Conservation (phyloP, 2,329 filamentous ascomycete species). For the Penicillium corylophilum region DNA sequence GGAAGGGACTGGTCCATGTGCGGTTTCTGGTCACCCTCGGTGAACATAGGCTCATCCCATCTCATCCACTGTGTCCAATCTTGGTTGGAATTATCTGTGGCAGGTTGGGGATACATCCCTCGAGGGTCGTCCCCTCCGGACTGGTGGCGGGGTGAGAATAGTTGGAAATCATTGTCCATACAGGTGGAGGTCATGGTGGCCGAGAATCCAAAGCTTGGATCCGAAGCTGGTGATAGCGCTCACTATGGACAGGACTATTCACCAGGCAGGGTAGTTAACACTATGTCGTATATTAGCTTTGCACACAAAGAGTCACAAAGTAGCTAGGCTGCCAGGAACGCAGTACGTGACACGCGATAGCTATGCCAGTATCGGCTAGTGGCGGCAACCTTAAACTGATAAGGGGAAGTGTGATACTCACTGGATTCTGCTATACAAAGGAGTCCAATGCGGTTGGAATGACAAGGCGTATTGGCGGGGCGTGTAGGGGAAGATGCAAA, state of each 20-base stretch:
- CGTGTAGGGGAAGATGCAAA: constrained; percentile 1
- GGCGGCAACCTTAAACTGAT: background rate
- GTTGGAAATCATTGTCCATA: constrained; percentile 36
- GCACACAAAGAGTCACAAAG: background rate
- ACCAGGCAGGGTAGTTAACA: constrained; percentile 1
- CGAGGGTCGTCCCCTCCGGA: constrained; percentile 20
- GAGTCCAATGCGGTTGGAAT: background rate
- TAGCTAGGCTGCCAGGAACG: background rate
- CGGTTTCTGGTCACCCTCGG: constrained; percentile 27
- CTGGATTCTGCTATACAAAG: constrained; percentile 1
- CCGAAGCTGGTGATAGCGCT: background rate
- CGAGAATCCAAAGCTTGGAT: constrained; percentile 14
- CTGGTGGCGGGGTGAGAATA: constrained; percentile 29
- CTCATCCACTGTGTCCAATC: constrained; percentile 49
- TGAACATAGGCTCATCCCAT: constrained; percentile 42
- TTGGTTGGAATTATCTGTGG: constrained; percentile 31
- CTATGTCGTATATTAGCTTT: constrained; percentile 3
- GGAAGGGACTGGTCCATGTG: constrained; percentile 23
- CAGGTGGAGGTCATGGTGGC: constrained; percentile 22
- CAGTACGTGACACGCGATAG: background rate
- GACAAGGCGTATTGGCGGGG: background rate
- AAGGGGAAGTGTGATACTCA: constrained; percentile 3
- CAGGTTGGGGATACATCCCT: constrained; percentile 20
- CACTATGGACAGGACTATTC: constrained; percentile 1
- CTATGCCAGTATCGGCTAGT: background rate